Conservation (phyloP, 768 basidiomycete genomes). For the Hypholoma fasciculare region DNA sequence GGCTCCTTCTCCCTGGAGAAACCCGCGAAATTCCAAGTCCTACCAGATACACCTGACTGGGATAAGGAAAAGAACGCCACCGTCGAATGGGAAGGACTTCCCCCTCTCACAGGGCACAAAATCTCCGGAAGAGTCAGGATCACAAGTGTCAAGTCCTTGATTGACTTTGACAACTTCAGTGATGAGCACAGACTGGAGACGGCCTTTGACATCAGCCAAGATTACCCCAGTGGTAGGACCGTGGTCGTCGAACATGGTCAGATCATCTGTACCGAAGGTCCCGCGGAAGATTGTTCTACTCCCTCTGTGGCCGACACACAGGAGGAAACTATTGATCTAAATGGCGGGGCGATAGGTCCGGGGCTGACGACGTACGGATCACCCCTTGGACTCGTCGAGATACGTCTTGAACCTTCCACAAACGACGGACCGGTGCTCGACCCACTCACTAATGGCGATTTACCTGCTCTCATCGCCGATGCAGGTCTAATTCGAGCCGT, state of each 20-base stretch:
- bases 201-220: conserved; percentile 19
- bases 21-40: conserved; percentile 45
- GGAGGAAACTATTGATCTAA: conserved; percentile 46
- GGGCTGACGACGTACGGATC: conserved; percentile 65
- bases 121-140: conserved; percentile 45
- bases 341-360: conserved; percentile 61
- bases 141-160: conserved; percentile 47
- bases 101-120: conserved; percentile 52
- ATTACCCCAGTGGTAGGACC: conserved; percentile 11
- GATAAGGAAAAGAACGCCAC: conserved; percentile 58
- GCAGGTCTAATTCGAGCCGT: conserved; percentile 55
- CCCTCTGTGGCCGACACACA: not conserved
- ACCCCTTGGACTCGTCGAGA: conserved; percentile 68
- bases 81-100: conserved; percentile 65
- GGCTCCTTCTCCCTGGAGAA: conserved; percentile 40
- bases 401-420: conserved; percentile 62
- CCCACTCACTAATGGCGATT: conserved; percentile 34
- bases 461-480: conserved; percentile 42
- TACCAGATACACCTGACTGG: conserved; percentile 58
- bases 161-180: conserved; percentile 19
- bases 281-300: conserved; percentile 21
- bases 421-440: conserved; percentile 64
- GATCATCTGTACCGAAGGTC: conserved; percentile 40
- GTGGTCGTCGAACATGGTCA: conserved; percentile 56
- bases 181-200: conserved; percentile 16